Evolutionary conservation across 768 basidiomycete species (phyloP).

Genomic region (Amanita muscaria): DNA sequence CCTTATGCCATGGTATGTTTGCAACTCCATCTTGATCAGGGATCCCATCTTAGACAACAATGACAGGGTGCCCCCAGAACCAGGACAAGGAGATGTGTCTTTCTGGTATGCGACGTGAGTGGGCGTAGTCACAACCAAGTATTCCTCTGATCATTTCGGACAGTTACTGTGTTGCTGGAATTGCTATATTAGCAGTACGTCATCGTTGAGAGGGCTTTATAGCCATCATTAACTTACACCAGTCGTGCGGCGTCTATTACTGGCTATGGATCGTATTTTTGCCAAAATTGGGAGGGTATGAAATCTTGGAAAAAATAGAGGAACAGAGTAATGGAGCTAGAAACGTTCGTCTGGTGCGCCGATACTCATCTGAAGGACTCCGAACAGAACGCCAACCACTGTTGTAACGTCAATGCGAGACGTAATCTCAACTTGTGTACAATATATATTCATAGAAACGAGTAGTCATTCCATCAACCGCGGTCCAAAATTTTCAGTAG

Average conservation of each 20-base stretch:
- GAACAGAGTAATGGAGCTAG: conserved; percentile 25
- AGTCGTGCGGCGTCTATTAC: conserved; percentile 28
- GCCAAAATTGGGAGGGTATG: conserved; percentile 35
- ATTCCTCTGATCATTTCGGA: neutral
- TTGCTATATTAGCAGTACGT: conserved; percentile 20
- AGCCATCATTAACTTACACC: neutral
- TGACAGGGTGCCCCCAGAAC: conserved; percentile 27
- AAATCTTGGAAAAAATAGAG: conserved; percentile 40
- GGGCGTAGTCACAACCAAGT: too few relatives aligned
- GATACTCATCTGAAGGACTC: too few relatives aligned
- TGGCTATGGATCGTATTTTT: conserved; percentile 36
- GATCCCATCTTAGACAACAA: neutral
- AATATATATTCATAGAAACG: too few relatives aligned
- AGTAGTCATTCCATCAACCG: too few relatives aligned
- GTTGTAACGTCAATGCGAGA: too few relatives aligned
- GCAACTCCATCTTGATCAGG: neutral
- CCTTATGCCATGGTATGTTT: conserved; percentile 24
- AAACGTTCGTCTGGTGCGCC: conserved; percentile 25
- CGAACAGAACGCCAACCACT: conserved; percentile 11
- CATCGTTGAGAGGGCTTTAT: neutral
- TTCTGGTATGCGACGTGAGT: conserved; percentile 32
- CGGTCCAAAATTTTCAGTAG: too few relatives aligned
- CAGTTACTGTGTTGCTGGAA: conserved; percentile 25
- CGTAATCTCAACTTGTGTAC: too few relatives aligned
- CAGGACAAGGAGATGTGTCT: conserved; percentile 28